Evolutionary conservation across 495 filamentous ascomycete species (phyloP), one percentile per base, ranked within the genome.

Genomic region (Aspergillus sclerotioniger): DNA sequence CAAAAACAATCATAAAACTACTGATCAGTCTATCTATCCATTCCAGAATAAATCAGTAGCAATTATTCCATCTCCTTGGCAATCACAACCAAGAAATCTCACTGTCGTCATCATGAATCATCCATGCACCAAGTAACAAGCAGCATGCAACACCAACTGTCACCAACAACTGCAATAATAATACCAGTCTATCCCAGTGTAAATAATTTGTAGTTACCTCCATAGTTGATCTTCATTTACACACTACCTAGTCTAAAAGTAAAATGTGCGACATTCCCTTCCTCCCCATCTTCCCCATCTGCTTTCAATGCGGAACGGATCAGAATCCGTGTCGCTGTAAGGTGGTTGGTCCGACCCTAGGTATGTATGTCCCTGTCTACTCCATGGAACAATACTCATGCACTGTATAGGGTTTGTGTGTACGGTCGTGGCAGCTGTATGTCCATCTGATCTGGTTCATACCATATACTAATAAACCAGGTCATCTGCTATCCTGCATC

Each of bases 271-370:
- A 69, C 56, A 16, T 72, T 17, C 74, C 73, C 15, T 74, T 76
- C 62, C 51, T 74, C 51, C 70, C 71, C 17, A 66, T 76, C 64
- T 73, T 81, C 56, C 80, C 80, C 1, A 71, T 82, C 61, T 82
- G 80, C 60, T 78, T 82, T 66, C 80, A 82, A 65, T 81, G 79
- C 62, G 79, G 79, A 37, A 82, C 80, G 2, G 79, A 81, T 56
- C 81, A 85, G 66, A 86, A 86, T 58, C 83, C 83, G 1, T 85
- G 84, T 54, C 82, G 77, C 51, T 85, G 82, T 68, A 85, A 85
- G 59, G 78, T 87, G 13, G 78, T 87, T 21, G 82, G 84, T 9
- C 84, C 84, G 21, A 84, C 82, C 1, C 56, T 85, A 20, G 82
- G 82, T 75, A 72, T 49, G 66, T 63, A 32, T 15, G 1, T 46